Percentiles rank a stretch among this genome's conserved stretches.
Conservation (phyloP, 2,329 filamentous ascomycete species). For the Colletotrichum orchidophilum region DNA sequence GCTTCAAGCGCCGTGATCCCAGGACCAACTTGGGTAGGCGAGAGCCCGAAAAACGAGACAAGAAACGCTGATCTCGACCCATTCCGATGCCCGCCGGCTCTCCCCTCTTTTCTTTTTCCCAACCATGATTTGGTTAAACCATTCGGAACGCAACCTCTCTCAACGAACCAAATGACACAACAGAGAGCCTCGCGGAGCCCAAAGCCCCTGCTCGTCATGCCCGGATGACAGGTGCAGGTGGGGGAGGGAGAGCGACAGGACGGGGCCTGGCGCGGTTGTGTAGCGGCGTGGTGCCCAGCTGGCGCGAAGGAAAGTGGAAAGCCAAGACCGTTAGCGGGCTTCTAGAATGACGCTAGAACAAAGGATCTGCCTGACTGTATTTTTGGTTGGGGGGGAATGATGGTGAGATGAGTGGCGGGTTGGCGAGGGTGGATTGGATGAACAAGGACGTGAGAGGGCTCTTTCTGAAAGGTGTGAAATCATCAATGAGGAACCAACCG, state of each 20-base stretch:
- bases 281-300: not conserved
- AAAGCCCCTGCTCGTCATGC: constrained; percentile 3
- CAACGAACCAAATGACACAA: constrained; percentile 11
- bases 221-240: constrained; percentile 15
- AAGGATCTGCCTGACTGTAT: constrained; percentile 18
- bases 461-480: not conserved
- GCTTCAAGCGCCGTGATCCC: not conserved
- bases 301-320: not conserved
- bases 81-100: not conserved
- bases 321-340: constrained; percentile 13
- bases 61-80: not conserved
- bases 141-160: not conserved
- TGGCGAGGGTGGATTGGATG: not conserved
- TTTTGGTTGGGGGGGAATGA: not conserved
- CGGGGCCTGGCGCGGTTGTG: not conserved
- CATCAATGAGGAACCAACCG: not conserved
- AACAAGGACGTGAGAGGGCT: not conserved
- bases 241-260: not conserved
- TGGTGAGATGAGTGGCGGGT: constrained; percentile 6
- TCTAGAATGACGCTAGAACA: constrained; percentile 34
- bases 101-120: not conserved
- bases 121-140: not conserved
- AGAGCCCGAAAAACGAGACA: constrained; percentile 5
- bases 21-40: constrained; percentile 18
- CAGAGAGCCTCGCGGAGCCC: not conserved